Evolutionary conservation across 2,329 filamentous ascomycete species (phyloP).

Genomic region (Verticillium longisporum): DNA sequence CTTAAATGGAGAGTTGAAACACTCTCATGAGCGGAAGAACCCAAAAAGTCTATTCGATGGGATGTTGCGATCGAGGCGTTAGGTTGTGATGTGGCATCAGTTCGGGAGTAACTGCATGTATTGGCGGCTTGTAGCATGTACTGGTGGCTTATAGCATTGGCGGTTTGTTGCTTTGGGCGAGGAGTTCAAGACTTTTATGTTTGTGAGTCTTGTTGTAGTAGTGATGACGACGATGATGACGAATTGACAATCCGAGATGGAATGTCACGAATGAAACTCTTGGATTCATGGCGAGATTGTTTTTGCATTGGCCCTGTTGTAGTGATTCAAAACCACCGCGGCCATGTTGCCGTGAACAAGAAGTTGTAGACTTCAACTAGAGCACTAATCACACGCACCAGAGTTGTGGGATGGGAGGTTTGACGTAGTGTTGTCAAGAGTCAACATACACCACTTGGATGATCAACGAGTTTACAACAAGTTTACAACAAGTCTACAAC

Average conservation of each 20-base stretch:
- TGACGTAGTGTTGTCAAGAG: too few species aligned
- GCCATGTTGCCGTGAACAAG: too few species aligned
- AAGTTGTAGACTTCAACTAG: too few species aligned
- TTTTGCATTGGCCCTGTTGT: too few species aligned
- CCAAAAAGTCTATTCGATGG: background rate
- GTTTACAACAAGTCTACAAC: too few species aligned
- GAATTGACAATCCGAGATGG: background rate
- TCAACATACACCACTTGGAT: too few species aligned
- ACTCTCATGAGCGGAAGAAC: background rate
- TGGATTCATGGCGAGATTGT: too few species aligned
- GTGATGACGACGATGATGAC: background rate
- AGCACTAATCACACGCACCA: too few species aligned
- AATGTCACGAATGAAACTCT: background rate
- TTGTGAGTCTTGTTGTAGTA: background rate
- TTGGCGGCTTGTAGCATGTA: background rate
- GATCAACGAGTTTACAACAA: too few species aligned
- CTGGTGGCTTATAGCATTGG: background rate
- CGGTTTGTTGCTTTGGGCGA: background rate
- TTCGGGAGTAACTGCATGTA: background rate
- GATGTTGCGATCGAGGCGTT: background rate
- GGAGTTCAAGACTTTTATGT: background rate
- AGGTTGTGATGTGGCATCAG: background rate
- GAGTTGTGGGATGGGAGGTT: too few species aligned
- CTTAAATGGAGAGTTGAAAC: conserved; percentile 1
- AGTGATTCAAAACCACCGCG: too few species aligned